These are phyloP conservation scores for Phytophthora sansomeana DNA, from an alignment of 352 stramenopile species.

Conservation along the genomic window DNA sequence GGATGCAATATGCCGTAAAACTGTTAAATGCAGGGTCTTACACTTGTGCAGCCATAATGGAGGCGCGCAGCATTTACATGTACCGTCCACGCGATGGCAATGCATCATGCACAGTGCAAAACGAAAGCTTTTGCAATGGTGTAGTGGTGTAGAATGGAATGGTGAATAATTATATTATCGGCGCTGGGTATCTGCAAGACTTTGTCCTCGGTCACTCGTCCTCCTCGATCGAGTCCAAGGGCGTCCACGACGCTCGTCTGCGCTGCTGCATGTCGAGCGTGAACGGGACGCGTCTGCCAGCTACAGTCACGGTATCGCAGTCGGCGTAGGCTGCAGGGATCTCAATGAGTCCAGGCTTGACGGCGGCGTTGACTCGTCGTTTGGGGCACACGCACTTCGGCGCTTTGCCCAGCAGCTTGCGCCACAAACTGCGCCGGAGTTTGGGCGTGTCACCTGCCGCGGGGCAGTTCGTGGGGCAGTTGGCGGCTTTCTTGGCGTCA, in stretches of 20 bases:
- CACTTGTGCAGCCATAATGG: too few relatives aligned
- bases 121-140: too few relatives aligned
- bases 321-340: slow-evolving; percentile 51
- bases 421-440: slow-evolving; percentile 48
- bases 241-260: slow-evolving; percentile 40
- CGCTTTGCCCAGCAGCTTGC: slow-evolving; percentile 51
- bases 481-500: slow-evolving; percentile 31
- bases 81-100: too few relatives aligned
- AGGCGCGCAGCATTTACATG: too few relatives aligned
- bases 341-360: slow-evolving; percentile 20
- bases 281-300: slow-evolving; percentile 52
- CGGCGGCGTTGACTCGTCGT: slow-evolving; percentile 6
- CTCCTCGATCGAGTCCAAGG: slow-evolving; percentile 52
- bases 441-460: not conserved
- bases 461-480: slow-evolving; percentile 17
- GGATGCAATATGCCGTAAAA: too few relatives aligned
- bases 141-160: not conserved
- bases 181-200: too few relatives aligned
- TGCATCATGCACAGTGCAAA: not conserved
- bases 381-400: slow-evolving; percentile 58
- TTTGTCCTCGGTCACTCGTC: slow-evolving; percentile 37
- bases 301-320: slow-evolving; percentile 46
- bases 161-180: slow-evolving; percentile 5
- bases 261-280: slow-evolving; percentile 53
- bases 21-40: too few relatives aligned